Evolutionary conservation across 768 basidiomycete species (phyloP), one percentile per base, ranked within the genome.

Genomic region (Suillus decipiens): DNA sequence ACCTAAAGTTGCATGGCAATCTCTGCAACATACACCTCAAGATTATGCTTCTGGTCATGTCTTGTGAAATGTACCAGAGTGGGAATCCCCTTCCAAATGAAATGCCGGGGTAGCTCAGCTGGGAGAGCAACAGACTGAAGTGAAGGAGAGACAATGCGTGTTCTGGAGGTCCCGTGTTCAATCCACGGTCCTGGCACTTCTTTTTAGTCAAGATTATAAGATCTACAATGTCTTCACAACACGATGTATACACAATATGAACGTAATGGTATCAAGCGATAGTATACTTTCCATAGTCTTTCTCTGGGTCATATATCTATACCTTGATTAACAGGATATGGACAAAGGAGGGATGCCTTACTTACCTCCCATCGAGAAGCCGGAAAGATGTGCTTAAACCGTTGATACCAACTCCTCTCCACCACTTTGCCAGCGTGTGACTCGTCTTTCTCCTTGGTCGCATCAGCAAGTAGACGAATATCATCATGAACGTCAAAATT

Each of bases 401-500:
- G 82, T 70, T 95, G 91, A 73, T 99, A 97, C 83, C 92, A 99
- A 64, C 91, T 91, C 66, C 97, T 79, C 76, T 99, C 97, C 7
- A 98, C 96, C 11, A 99, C 97, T 73, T 99, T 99, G 2, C 97
- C 97, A 0, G 97, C 97, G 72, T 99, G 97, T 19, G 93, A 95
- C 76, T 99, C 97, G 69, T 99, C 95, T 77, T 99, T 99, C 77
- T 99, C 97, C 68, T 89, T 86, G 1, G 95, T 94, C 2, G 96
- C 97, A 71, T 99, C 97, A 28, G 93, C 89, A 24, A 98, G 81
- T 66, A 99, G 76, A 19, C 97, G 91, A 5, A 99, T 93, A 73
- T 99, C 97, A 72, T 99, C 97, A 74, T 99, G 97, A 7, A 99
- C 97, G 76, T 99, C 97, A 71, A 99, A 99, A 75, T 92, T 97